Base-by-base conservation (phyloP, 1,284 basidiomycete genomes). In the Athelia sp. region DNA sequence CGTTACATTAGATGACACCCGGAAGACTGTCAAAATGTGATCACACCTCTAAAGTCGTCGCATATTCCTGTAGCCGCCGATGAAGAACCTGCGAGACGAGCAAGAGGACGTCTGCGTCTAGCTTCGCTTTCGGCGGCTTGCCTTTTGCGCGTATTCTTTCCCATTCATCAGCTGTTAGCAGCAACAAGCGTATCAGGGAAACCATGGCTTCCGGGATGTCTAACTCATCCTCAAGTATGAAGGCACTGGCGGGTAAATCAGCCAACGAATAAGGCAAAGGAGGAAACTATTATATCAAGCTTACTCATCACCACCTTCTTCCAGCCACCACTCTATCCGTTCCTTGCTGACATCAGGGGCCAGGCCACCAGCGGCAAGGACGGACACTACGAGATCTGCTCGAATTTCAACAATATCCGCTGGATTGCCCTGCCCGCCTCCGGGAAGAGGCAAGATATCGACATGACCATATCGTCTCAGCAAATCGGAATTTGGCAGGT, bases 381-480 rank as follows among this genome's bases (percentile, higher is more conserved):
- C 68, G 3, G 77, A 68, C 4, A 95, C 76, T 3, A 93, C 71
- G n/a, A 87, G 64, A 65, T 92, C 86, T 9, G 91, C 92, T 17
- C 80, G 78, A 22, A 99, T 70, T 62, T 98, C 93, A 14, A 90
- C 90, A 13, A 94, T 75, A 58, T 98, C 96, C 26, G 82, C 84
- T 1, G 90, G 90, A 64, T 98, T 98, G 1, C 90, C 85, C 42
- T 66, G 56, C 2, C 71, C 73, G 2, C 63, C 70, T 17, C 66
- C 51, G 0, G 73, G 65, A 2, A 90, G 63, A 11, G 75, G 76
- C 18, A 93, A 64, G 36, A 86, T 65, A 67, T 99, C 97, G 45
- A 98, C 87, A 62, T 98, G 90, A 0, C 96, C 96, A 62, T 98
- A 99, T 46, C 92, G 82, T 45, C 97, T 82, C 18, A 99, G 76